Conservation (phyloP, 169 alveolate species). For the Cryptosporidium sp. region DNA sequence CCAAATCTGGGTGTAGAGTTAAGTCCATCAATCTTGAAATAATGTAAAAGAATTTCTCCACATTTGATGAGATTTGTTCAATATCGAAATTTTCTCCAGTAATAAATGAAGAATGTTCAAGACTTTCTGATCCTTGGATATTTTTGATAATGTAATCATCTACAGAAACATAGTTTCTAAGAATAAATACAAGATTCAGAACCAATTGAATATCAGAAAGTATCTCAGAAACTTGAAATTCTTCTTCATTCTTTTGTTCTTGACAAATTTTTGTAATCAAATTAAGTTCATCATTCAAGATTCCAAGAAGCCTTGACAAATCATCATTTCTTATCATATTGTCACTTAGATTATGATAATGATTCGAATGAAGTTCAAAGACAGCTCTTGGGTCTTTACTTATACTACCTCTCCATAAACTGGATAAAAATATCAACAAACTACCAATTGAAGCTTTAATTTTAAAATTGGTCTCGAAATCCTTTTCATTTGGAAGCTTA, state of each 20-base stretch:
- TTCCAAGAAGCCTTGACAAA: neutral
- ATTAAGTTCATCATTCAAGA: neutral
- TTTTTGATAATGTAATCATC: neutral
- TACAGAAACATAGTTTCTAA: neutral
- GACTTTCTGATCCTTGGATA: neutral
- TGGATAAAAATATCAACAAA: conserved; percentile 35
- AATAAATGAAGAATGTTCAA: neutral
- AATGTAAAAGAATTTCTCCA: neutral
- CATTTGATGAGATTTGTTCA: neutral
- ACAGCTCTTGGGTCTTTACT: neutral
- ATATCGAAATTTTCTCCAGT: neutral
- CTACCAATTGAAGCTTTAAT: neutral
- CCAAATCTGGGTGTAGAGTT: neutral
- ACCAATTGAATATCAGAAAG: neutral
- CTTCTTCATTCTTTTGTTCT: neutral
- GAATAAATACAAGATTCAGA: conserved; percentile 7
- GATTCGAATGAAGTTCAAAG: neutral
- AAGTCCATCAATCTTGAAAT: conserved; percentile 17
- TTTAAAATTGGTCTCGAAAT: neutral
- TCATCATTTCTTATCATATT: neutral
- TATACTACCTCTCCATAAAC: conserved; percentile 45
- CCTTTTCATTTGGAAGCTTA: neutral
- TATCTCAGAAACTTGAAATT: neutral
- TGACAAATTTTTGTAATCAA: neutral
- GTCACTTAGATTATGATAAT: neutral